Base-by-base conservation (phyloP, 83 land plant species). In the Thuja plicata region DNA sequence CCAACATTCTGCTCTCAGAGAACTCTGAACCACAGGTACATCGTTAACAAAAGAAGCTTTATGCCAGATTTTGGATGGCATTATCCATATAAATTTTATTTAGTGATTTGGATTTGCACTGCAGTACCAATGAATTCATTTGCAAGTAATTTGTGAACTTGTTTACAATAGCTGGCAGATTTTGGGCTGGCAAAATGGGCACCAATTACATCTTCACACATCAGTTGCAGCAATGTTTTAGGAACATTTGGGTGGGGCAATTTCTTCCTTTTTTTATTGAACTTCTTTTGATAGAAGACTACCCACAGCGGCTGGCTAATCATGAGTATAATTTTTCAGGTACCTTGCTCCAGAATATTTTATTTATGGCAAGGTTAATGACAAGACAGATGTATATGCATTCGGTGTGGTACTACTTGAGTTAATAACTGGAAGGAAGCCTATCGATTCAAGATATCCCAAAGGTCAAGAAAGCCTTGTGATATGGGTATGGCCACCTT, bases 171-270 rank as follows among this genome's bases (percentile, higher is more conserved):
- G 99, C 89, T 98, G 77, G 92, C 97, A 66, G 99, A 98, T 92
- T 98, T 98, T 94, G 99, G 99, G 48, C 97, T 98, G 62, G 99
- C 99, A 34, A 93, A 92, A 86, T 97, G 97, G 97, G 96, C 98
- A 54, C 93, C 99, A n/a, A 87, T 92, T 46, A 89, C 95, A 37
- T 87, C 95, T 24, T 84, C 94, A 32, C 86, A 94, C 78, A 87
- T 92, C 24, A 91, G 92, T 4, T 92, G 95, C 90, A 91, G 91
- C 21, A 97, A 98, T 92, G 96, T 98, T 52, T 94, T 94, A 48
- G 99, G 99, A 87, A 98, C 99, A 54, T 98, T 98, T 87, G 99
- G 99, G 99, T 97, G 84, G 84, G 93, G 86, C 38, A 11, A 24
- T 27, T 52, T 77, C 55, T 82, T 43, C 34, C 40, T 46, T 27